Evolutionary conservation across 2,329 filamentous ascomycete species (phyloP), one percentile per base, ranked within the genome.

Genomic region (Penicillium paneum): DNA sequence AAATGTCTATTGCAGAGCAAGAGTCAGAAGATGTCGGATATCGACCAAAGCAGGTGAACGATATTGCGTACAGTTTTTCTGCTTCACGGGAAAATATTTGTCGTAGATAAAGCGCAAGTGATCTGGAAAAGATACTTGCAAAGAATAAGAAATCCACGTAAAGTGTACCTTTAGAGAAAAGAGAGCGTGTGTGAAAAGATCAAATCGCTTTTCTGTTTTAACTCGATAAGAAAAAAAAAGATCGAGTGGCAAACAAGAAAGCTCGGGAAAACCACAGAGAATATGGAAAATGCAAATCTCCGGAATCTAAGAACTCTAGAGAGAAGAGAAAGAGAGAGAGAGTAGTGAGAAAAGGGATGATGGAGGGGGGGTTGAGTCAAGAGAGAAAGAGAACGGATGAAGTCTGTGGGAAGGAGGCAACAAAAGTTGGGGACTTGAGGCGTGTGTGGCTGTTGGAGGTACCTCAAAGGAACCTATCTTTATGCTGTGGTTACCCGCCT

Each of bases 301-400:
- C 56, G 56, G 60, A 58, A 61, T 66, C 65, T 69, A 68, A 67
- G 53, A 58, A 64, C 63, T 69, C 66, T 67, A 64, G 55, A 53
- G 57, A 58, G 56, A 64, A 64, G 59, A 63, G 61, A 55, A 39
- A 39, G 36, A 63, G 64, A 67, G 58, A 52, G 64, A 62, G 55
- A 52, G 63, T 60, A 52, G 49, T 58, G 53, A 59, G 53, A 62
- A 64, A 64, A 63, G 65, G 62, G 58, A 64, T 63, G 38, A 43
- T 43, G 47, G 34, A 59, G 61, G 51, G 60, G 60, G 49, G 55
- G 54, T 58, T 48, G 34, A 15, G 28, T 53, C 50, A 60, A 63
- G 54, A 61, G 52, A 60, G 55, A 53, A 63, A 67, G 44, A 49
- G 43, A 55, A 56, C 55, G 58, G 47, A 41, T 49, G 57, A 56